Base-by-base conservation (phyloP, 768 basidiomycete genomes). In the Tricholoma sp. region DNA sequence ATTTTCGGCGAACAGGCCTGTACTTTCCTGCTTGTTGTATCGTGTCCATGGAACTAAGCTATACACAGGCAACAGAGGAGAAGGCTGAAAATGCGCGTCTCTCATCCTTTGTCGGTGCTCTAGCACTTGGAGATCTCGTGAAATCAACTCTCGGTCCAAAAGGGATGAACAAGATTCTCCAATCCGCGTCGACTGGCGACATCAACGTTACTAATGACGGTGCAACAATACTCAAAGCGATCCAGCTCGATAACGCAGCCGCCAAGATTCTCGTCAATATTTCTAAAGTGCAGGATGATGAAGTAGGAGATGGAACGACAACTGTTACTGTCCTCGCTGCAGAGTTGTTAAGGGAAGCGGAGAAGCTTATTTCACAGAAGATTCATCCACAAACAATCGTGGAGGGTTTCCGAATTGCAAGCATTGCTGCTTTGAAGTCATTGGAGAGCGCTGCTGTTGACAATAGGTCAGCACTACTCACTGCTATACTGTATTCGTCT, bases 111-210 rank as follows among this genome's bases (percentile, higher is more conserved):
- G 91, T 99, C 55, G 97, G 97, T 32, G 96, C 97, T 5, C 85
- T 97, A 64, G 97, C 97, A 0, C 81, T 99, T 32, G 97, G 97
- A 43, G 97, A 99, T 76, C 85, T 99, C 62, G 96, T 99, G 67
- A 98, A 98, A 76, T 96, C 94, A 0, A 99, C 97, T 7, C 82
- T 99, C 2, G 97, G 97, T 8, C 97, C 97, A 21, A 98, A 99
- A 73, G 97, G 97, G 55, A 99, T 98, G 96, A 98, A 98, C 85
- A 98, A 98, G 79, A 98, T 99, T 61, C 84, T 99, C 14, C 96
- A 95, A 72, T 95, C 93, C 1, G 85, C 73, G 1, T 91, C 94
- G 5, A 84, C 88, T 0, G 93, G 94, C 5, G 91, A 94, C 27
- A 91, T 99, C 66, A 97, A 87, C 61, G 96, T 99, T 50, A 99